Evolutionary conservation across 2,329 filamentous ascomycete species (phyloP).

Genomic region (Trichoderma sp.): DNA sequence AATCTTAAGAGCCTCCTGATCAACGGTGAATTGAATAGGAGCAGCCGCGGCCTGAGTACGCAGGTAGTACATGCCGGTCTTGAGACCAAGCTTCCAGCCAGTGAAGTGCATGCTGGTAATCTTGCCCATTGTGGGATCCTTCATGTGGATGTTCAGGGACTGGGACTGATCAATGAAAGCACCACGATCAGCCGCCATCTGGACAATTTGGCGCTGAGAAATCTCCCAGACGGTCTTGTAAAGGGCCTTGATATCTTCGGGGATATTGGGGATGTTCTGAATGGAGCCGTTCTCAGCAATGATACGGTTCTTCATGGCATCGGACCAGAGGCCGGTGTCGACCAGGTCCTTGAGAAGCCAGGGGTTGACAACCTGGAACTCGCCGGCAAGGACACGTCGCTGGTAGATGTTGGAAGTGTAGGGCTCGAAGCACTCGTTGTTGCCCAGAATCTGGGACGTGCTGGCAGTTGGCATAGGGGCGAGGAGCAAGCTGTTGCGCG

Average conservation of each 20-base stretch:
- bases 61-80: constrained; percentile 99
- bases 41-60: constrained; percentile 95
- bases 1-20: constrained; percentile 90
- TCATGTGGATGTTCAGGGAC: constrained; percentile 99
- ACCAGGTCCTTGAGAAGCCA: constrained; percentile 98
- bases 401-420: constrained; percentile 99
- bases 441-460: constrained; percentile 95
- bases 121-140: constrained; percentile 99
- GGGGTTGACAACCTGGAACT: constrained; percentile 99
- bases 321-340: constrained; percentile 96
- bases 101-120: constrained; percentile 99
- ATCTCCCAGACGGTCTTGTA: constrained; percentile 99
- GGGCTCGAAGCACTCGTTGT: constrained; percentile 99
- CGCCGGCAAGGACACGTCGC: constrained; percentile 92
- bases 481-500: constrained; percentile 92
- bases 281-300: constrained; percentile 95
- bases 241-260: constrained; percentile 88
- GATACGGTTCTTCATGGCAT: constrained; percentile 99
- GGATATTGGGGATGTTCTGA: constrained; percentile 96
- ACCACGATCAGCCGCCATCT: constrained; percentile 98
- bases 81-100: constrained; percentile 97
- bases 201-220: constrained; percentile 88
- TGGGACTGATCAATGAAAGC: constrained; percentile 99
- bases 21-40: constrained; percentile 98
- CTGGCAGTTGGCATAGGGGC: constrained; percentile 98